These are phyloP conservation scores for Discostella stelligeroides DNA, from an alignment of 108 stramenopile species.

Conservation along the genomic window DNA sequence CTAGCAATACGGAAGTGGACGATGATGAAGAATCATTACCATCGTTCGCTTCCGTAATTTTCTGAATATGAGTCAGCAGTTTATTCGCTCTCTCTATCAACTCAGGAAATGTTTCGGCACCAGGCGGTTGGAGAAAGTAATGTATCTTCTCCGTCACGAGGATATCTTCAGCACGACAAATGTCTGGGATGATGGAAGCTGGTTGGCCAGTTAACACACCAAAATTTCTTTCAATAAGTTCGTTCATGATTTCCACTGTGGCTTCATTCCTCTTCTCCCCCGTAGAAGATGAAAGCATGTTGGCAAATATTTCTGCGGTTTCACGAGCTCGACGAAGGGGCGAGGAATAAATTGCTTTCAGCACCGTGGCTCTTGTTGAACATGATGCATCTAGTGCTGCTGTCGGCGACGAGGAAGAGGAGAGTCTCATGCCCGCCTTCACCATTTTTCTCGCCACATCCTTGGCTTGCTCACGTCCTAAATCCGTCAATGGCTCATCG, in stretches of 20 bases:
- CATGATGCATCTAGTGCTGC: not conserved
- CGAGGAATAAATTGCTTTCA: slow-evolving; percentile 55
- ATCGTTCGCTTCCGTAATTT: slow-evolving; percentile 5
- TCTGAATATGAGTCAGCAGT: slow-evolving; percentile 29
- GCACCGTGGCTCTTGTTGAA: not conserved
- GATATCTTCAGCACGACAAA: slow-evolving; percentile 25
- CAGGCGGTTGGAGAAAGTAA: slow-evolving; percentile 57
- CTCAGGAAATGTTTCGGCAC: slow-evolving; percentile 63
- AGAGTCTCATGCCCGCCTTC: slow-evolving; percentile 24
- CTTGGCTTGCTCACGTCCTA: slow-evolving; percentile 48
- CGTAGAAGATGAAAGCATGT: slow-evolving; percentile 23
- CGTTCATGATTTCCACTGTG: slow-evolving; percentile 34
- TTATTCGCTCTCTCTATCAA: slow-evolving; percentile 44
- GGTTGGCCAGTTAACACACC: slow-evolving; percentile 55
- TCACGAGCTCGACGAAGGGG: slow-evolving; percentile 48
- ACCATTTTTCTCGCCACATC: slow-evolving; percentile 46
- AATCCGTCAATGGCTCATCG: slow-evolving; percentile 43
- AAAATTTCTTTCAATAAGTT: slow-evolving; percentile 55
- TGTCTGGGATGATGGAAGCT: slow-evolving; percentile 39
- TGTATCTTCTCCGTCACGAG: slow-evolving; percentile 47
- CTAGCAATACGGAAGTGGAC: slow-evolving; percentile 51
- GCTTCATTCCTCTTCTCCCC: not conserved
- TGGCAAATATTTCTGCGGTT: slow-evolving; percentile 52
- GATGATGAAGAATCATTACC: not conserved
- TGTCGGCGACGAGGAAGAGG: not conserved